A percentile compares a stretch with the other conserved stretches of the same genome.
phyloP scores from a whole-genome alignment of 2,329 filamentous ascomycete genomes.

The Lojkania enalia region DNA sequence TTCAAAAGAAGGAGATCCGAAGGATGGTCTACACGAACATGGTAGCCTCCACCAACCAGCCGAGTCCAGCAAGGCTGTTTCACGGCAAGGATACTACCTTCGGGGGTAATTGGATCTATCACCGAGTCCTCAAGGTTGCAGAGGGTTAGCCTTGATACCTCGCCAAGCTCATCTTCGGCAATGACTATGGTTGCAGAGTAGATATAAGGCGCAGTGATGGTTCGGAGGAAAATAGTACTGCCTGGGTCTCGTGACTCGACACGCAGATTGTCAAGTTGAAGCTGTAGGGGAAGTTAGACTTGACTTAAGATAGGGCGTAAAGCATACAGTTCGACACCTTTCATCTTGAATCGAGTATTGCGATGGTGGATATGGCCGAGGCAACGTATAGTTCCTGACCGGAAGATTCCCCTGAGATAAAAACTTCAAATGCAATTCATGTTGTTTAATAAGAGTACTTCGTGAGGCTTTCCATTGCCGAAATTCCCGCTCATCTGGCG shows the following conservation, averaged over 20 bases:
- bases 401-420: constrained; percentile 19
- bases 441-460: constrained; percentile 16
- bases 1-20: constrained; percentile 23
- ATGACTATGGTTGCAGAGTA: constrained; percentile 25
- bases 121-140: constrained; percentile 29
- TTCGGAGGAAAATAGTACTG: constrained; percentile 17
- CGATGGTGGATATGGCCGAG: constrained; percentile 25
- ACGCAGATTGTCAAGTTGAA: constrained; percentile 16
- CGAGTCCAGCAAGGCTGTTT: constrained; percentile 28
- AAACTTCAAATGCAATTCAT: constrained; percentile 20
- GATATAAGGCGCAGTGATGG: constrained; percentile 25
- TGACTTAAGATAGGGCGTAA: not conserved
- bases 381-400: constrained; percentile 21
- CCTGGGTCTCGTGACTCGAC: constrained; percentile 13
- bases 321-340: constrained; percentile 3
- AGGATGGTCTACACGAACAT: constrained; percentile 30
- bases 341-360: constrained; percentile 9
- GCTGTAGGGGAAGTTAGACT: constrained; percentile 1
- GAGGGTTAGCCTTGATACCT: constrained; percentile 23
- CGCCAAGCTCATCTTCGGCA: constrained; percentile 23
- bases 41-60: constrained; percentile 17
- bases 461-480: constrained; percentile 11
- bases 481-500: constrained; percentile 5
- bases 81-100: constrained; percentile 18
- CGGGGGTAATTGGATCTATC: constrained; percentile 22